A percentile compares a stretch with the other conserved stretches of the same genome.
Conservation (phyloP, 257 asterid species). For the Solanum neorickii region DNA sequence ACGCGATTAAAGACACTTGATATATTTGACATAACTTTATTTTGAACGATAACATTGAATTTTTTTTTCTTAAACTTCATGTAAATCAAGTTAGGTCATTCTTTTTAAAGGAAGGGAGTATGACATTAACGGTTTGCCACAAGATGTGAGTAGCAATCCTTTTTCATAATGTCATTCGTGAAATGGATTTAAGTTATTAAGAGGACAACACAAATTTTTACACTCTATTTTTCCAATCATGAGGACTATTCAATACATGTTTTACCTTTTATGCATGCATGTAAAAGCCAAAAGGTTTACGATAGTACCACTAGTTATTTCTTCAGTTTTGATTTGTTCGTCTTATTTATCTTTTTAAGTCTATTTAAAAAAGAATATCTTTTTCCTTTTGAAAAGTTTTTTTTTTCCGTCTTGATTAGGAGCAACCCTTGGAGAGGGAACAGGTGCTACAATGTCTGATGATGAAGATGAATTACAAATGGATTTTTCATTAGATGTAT, state of each 20-base stretch:
- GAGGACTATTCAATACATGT: neutral
- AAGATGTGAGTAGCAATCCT: neutral
- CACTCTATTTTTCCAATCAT: neutral
- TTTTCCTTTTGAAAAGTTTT: neutral
- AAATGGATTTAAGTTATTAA: neutral
- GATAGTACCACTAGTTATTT: neutral
- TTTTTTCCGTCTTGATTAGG: conserved; percentile 23
- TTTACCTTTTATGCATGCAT: neutral
- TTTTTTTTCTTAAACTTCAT: no score
- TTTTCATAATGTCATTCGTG: neutral
- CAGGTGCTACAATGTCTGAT: conserved; percentile 90
- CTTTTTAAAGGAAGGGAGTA: neutral
- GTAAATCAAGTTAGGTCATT: no score
- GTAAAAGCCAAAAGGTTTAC: neutral
- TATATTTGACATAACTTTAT: neutral
- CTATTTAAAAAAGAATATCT: no score
- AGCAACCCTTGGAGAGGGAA: conserved; percentile 68
- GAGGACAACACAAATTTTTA: neutral
- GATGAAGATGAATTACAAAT: conserved; percentile 75
- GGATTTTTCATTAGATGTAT: conserved; percentile 74
- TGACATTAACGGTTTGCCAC: neutral
- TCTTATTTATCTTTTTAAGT: neutral
- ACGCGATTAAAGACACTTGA: neutral
- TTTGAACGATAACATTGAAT: neutral
- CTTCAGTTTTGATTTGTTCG: neutral